These are phyloP conservation scores for Leonotis leonurus DNA, from an alignment of 257 asterid genomes.

Conservation along the genomic window DNA sequence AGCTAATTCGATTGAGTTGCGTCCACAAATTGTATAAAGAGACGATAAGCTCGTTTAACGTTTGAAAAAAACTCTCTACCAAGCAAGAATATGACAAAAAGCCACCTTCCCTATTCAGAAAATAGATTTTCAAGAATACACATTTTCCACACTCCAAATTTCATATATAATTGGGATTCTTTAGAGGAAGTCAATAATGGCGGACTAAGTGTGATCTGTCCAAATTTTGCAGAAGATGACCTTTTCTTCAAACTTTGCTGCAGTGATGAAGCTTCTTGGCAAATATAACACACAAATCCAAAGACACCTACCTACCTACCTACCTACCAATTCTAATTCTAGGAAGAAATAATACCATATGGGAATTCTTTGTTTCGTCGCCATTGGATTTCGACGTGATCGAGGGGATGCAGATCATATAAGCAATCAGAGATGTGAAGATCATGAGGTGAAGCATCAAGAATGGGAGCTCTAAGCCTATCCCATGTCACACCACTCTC, in stretches of 20 bases:
- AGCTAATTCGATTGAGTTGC: conserved; percentile 7
- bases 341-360: conserved; percentile 50
- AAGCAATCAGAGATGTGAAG: conserved; percentile 72
- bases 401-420: conserved; percentile 65
- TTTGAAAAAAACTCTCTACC: conserved; percentile 20
- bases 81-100: not conserved
- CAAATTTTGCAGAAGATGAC: not conserved
- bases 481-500: conserved; percentile 82
- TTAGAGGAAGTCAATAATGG: conserved; percentile 28
- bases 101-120: not conserved
- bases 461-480: conserved; percentile 64
- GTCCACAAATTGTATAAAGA: conserved; percentile 4
- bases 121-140: too few relatives aligned
- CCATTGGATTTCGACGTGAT: conserved; percentile 91
- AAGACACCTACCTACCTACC: too few relatives aligned
- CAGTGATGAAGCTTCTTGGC: not conserved
- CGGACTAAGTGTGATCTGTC: not conserved
- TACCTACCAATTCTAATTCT: too few relatives aligned
- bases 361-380: conserved; percentile 81
- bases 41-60: not conserved
- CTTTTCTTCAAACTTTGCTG: not conserved
- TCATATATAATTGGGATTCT: not conserved
- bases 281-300: not conserved
- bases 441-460: conserved; percentile 51
- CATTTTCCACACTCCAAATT: not conserved